Base-by-base conservation (phyloP, 2,329 filamentous ascomycete genomes). In the Xylariomycetidae sp. region DNA sequence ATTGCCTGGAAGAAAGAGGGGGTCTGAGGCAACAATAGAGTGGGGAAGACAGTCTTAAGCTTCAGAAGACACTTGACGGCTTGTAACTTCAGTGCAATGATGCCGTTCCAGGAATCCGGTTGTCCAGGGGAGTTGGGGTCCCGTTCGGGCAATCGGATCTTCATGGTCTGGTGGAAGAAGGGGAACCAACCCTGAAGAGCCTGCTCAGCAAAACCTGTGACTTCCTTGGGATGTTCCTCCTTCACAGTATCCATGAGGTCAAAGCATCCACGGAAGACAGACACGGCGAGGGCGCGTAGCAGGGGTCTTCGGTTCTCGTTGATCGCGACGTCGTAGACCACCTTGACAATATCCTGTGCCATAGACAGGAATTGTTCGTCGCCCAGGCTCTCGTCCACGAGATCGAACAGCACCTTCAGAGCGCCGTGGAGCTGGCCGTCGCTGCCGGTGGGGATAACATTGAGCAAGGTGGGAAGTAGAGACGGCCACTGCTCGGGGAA, bases 181-280 rank as follows among this genome's bases (percentile, higher is more conserved):
- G 89, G 86, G 42, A 85, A 81, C 92, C 92, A 98, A 31, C 76
- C 75, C 47, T 71, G 73, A 30, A 96, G 70, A 0, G 87, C 79
- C 53, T 94, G 84, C 40, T 95, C 86, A 33, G 90, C 88, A 57
- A 98, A 98, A 1, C 72, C 73, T 60, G 86, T 92, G 40, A 96
- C 87, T 35, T 85, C 85, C 37, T 74, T 73, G 52, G 85, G 85
- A 61, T 96, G 85, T 48, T 94, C 86, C 47, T 95, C 89, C 69
- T 95, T 84, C 46, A 96, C 85, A 76, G 95, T 94, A 62, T 96
- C 88, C 65, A 98, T 76, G 36, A 92, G 85, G 56, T 96, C 88
- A 58, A 98, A 94, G 61, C 87, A 95, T 30, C 79, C 79, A 37
- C 87, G 77, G 68, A 96, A 95, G 37, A 95, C 85, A 25, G 84